Percentiles rank a stretch among this genome's conserved stretches.
These are phyloP conservation scores for Rhytidhysteron rufulum DNA, from an alignment of 2,329 filamentous ascomycete genomes.

Conservation along the genomic window DNA sequence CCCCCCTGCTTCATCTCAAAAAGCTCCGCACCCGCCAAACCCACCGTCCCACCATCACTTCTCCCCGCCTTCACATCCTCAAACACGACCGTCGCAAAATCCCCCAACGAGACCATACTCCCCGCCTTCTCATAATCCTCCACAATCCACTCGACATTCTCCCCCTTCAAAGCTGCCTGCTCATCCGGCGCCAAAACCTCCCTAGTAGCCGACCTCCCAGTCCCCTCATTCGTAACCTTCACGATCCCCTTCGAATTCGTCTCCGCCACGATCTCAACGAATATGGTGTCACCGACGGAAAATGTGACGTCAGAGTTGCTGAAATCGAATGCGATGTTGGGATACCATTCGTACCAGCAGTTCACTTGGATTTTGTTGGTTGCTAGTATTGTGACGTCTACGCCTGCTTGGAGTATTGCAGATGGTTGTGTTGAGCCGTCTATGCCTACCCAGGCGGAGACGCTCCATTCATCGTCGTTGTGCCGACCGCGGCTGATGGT, in stretches of 20 bases:
- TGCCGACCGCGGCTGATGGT: constrained; percentile 42
- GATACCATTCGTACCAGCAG: constrained; percentile 62
- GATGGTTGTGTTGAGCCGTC: constrained; percentile 55
- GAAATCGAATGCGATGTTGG: constrained; percentile 55
- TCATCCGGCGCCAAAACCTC: constrained; percentile 34
- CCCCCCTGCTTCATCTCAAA: constrained; percentile 43
- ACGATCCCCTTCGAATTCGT: constrained; percentile 44
- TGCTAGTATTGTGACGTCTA: constrained; percentile 49
- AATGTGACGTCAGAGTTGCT: constrained; percentile 40
- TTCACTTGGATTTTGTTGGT: constrained; percentile 43
- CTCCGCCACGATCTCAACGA: constrained; percentile 36
- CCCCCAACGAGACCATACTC: constrained; percentile 3
- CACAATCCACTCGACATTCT: constrained; percentile 11
- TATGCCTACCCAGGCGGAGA: constrained; percentile 59
- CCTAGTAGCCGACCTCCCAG: constrained; percentile 51
- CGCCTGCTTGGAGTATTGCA: constrained; percentile 56
- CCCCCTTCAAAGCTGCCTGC: constrained; percentile 3
- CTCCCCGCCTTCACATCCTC: constrained; percentile 3
- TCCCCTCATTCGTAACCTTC: constrained; percentile 51
- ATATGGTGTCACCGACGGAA: constrained; percentile 44
- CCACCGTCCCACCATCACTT: constrained; percentile 16
- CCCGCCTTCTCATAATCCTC: constrained; percentile 5
- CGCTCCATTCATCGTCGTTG: constrained; percentile 40
- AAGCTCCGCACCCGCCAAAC: constrained; percentile 36
- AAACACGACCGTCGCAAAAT: constrained; percentile 8